Evolutionary conservation across 345 rosid species (phyloP).

Genomic region (Draba incana): DNA sequence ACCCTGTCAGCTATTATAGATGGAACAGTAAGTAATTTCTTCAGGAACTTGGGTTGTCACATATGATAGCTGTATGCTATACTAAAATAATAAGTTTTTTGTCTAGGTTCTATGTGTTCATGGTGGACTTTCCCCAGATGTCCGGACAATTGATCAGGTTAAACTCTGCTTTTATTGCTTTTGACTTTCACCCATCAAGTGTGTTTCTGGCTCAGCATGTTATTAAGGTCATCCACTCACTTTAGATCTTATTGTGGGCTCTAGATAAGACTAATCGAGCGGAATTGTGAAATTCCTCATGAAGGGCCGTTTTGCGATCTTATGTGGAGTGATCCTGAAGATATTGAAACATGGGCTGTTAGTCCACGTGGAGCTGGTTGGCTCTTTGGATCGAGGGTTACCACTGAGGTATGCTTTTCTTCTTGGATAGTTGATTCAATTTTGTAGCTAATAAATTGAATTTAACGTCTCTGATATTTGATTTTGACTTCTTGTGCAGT

Average conservation of each 20-base stretch:
- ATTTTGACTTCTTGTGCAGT: constrained; percentile 54
- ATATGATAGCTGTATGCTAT: constrained; percentile 12
- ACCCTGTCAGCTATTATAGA: constrained; percentile 98
- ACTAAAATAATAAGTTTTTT: constrained; percentile 4
- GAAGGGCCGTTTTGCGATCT: constrained; percentile 99
- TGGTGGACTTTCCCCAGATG: constrained; percentile 99
- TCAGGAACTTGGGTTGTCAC: not conserved
- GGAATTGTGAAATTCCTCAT: constrained; percentile 98
- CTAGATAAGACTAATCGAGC: constrained; percentile 91
- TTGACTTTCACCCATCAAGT: constrained; percentile 8
- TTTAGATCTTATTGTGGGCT: constrained; percentile 28
- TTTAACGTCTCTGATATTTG: constrained; percentile 17
- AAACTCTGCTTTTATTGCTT: constrained; percentile 10
- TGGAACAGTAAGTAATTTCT: constrained; percentile 74
- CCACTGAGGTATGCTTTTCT: constrained; percentile 70
- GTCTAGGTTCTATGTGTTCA: constrained; percentile 96
- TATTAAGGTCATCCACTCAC: constrained; percentile 27
- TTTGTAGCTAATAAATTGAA: constrained; percentile 14
- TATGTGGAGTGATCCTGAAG: constrained; percentile 99
- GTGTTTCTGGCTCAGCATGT: constrained; percentile 18
- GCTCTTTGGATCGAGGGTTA: constrained; percentile 99
- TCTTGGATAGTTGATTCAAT: not conserved
- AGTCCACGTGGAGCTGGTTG: constrained; percentile 99
- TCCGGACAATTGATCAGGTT: constrained; percentile 98
- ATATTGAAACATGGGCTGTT: constrained; percentile 99